Conservation (phyloP, 2,329 filamentous ascomycete species). For the Nigrospora sphaerica region DNA sequence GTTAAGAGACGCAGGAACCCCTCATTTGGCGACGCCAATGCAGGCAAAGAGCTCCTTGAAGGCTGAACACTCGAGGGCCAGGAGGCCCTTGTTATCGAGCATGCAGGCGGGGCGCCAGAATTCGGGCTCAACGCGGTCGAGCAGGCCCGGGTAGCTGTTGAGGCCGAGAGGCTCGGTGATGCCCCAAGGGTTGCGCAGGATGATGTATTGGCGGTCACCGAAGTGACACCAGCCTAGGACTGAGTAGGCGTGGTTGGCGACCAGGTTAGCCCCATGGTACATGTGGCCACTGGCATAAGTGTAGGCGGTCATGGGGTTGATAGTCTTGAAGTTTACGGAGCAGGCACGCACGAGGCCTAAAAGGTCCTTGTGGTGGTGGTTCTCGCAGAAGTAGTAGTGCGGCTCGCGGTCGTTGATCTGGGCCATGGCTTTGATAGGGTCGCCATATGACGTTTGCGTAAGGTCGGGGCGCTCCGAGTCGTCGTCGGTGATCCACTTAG, state of each 20-base stretch:
- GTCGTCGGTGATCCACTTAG: slow-evolving; percentile 31
- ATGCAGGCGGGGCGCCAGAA: slow-evolving; percentile 29
- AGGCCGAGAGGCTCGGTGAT: slow-evolving; percentile 32
- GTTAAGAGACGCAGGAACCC: no score
- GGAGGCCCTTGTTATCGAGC: slow-evolving; percentile 27
- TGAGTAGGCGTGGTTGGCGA: slow-evolving; percentile 37
- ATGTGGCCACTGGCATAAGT: slow-evolving; percentile 29
- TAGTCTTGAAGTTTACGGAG: slow-evolving; percentile 34
- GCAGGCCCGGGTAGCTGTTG: slow-evolving; percentile 29
- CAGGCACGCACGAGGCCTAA: slow-evolving; percentile 29
- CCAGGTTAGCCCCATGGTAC: slow-evolving; percentile 33
- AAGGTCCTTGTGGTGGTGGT: slow-evolving; percentile 24
- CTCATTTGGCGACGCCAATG: slow-evolving; percentile 19
- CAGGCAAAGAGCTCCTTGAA: slow-evolving; percentile 30
- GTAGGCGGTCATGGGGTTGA: slow-evolving; percentile 33
- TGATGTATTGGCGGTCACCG: slow-evolving; percentile 30
- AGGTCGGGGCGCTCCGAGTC: slow-evolving; percentile 29
- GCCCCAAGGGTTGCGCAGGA: slow-evolving; percentile 36
- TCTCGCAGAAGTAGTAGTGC: slow-evolving; percentile 25
- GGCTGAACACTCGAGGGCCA: slow-evolving; percentile 25
- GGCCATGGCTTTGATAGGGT: slow-evolving; percentile 37
- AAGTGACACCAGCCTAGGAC: slow-evolving; percentile 29
- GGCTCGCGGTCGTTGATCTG: slow-evolving; percentile 32
- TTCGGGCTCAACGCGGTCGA: slow-evolving; percentile 28
- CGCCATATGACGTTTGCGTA: slow-evolving; percentile 30